Conservation (phyloP, 495 filamentous ascomycete species). For the Annulohypoxylon maeteangense region DNA sequence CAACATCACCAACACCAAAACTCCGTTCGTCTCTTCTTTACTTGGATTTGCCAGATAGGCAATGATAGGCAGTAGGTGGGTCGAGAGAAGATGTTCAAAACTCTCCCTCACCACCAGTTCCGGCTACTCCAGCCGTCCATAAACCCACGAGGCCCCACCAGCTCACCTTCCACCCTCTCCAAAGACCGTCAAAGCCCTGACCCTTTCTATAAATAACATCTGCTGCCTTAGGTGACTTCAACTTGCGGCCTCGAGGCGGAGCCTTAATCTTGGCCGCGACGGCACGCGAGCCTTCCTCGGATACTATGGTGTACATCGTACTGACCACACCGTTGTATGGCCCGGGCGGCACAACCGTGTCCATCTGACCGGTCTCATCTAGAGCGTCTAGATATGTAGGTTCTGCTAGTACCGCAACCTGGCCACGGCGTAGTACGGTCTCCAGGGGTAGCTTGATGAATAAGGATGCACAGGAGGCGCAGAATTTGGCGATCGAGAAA, state of each 20-base stretch:
- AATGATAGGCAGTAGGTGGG: background rate
- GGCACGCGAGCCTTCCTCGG: slow-evolving; percentile 76
- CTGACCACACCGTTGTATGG: slow-evolving; percentile 83
- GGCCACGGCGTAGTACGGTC: slow-evolving; percentile 88
- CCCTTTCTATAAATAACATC: slow-evolving; percentile 69
- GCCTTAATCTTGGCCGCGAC: slow-evolving; percentile 49
- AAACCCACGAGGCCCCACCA: slow-evolving; percentile 95
- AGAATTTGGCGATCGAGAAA: slow-evolving; percentile 82
- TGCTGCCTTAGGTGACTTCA: slow-evolving; percentile 51
- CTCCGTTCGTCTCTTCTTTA: slow-evolving; percentile 15
- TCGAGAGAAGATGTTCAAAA: slow-evolving; percentile 47
- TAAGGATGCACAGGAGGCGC: slow-evolving; percentile 79
- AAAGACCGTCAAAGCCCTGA: slow-evolving; percentile 85
- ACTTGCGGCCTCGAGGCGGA: slow-evolving; percentile 42
- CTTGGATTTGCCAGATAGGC: background rate
- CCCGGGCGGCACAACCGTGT: slow-evolving; percentile 78
- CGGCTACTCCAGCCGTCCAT: slow-evolving; percentile 66
- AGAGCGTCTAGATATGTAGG: slow-evolving; percentile 56
- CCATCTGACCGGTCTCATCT: slow-evolving; percentile 58
- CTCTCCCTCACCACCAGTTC: slow-evolving; percentile 60
- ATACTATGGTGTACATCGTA: slow-evolving; percentile 86
- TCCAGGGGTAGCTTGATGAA: slow-evolving; percentile 89
- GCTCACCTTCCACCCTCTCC: slow-evolving; percentile 93
- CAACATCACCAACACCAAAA: slow-evolving; percentile 30
- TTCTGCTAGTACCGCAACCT: slow-evolving; percentile 70